phyloP scores from a whole-genome alignment of 2,329 filamentous ascomycete species.

The Bimuria novae-zelandiae region DNA sequence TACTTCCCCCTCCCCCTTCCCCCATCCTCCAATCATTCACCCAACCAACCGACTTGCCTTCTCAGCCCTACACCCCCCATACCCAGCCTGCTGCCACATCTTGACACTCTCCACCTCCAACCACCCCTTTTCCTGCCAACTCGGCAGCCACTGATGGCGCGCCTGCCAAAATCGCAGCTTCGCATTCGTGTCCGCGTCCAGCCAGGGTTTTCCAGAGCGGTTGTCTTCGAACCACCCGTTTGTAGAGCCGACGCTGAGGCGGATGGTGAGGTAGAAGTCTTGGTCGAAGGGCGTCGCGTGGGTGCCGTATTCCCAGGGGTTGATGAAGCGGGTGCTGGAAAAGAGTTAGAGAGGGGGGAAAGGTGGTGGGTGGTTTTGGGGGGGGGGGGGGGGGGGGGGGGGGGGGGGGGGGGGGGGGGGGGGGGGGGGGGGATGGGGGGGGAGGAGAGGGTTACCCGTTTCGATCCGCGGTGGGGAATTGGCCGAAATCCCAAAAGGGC shows the following conservation, averaged over 20 bases:
- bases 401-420: not conserved
- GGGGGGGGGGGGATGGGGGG: no score
- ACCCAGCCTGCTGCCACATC: constrained; percentile 56
- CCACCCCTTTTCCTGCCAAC: constrained; percentile 64
- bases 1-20: no score
- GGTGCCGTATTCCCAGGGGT: constrained; percentile 66
- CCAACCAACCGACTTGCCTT: not conserved
- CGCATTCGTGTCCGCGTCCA: constrained; percentile 68
- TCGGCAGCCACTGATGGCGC: constrained; percentile 67
- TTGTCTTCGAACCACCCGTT: constrained; percentile 86
- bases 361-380: not conserved
- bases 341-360: no score
- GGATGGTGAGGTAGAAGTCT: constrained; percentile 75
- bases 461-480: constrained; percentile 65
- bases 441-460: constrained; percentile 53
- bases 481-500: constrained; percentile 70
- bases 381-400: not conserved
- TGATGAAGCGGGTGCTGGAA: constrained; percentile 60
- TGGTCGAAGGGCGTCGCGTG: constrained; percentile 75
- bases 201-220: constrained; percentile 75
- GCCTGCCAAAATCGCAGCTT: constrained; percentile 78
- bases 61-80: constrained; percentile 49
- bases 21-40: not conserved
- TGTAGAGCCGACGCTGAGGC: constrained; percentile 75
- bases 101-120: constrained; percentile 72